Conservation (phyloP, 495 filamentous ascomycete species). For the Annulohypoxylon maeteangense region DNA sequence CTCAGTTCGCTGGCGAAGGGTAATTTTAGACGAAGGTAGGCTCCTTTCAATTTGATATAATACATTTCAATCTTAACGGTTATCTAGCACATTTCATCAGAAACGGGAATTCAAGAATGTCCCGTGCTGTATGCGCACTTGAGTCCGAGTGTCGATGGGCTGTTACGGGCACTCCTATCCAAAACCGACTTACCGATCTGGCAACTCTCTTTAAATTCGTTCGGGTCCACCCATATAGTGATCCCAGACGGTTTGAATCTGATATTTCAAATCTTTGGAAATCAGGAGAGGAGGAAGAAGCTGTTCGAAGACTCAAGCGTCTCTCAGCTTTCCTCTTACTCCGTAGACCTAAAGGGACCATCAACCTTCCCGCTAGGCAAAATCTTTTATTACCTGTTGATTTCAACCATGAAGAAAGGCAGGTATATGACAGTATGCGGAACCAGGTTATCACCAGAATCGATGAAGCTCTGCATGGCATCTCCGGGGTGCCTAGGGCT, state of each 20-base stretch:
- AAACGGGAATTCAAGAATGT: background rate
- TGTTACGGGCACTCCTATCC: slow-evolving; percentile 58
- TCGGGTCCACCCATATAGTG: slow-evolving; percentile 51
- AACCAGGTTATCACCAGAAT: background rate
- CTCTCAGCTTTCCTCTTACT: slow-evolving; percentile 50
- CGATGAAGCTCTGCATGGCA: background rate
- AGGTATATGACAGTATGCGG: background rate
- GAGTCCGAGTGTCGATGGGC: slow-evolving; percentile 53
- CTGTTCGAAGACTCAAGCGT: slow-evolving; percentile 50
- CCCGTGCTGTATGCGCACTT: slow-evolving; percentile 51
- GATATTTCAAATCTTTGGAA: slow-evolving; percentile 51
- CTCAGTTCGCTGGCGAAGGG: slow-evolving; percentile 49
- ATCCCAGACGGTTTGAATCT: slow-evolving; percentile 48
- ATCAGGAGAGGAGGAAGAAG: slow-evolving; percentile 44
- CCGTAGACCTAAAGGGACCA: slow-evolving; percentile 50
- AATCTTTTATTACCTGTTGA: slow-evolving; percentile 45
- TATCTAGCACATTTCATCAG: background rate
- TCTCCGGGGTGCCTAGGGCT: background rate
- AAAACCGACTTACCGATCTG: slow-evolving; percentile 55
- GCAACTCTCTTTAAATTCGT: slow-evolving; percentile 54
- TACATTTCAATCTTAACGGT: background rate
- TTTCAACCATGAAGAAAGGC: slow-evolving; percentile 31
- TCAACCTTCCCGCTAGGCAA: slow-evolving; percentile 40
- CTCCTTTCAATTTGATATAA: background rate
- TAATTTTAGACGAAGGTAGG: slow-evolving; percentile 63